Conservation (phyloP, 108 stramenopile species). For the Licmophora abbreviata region DNA sequence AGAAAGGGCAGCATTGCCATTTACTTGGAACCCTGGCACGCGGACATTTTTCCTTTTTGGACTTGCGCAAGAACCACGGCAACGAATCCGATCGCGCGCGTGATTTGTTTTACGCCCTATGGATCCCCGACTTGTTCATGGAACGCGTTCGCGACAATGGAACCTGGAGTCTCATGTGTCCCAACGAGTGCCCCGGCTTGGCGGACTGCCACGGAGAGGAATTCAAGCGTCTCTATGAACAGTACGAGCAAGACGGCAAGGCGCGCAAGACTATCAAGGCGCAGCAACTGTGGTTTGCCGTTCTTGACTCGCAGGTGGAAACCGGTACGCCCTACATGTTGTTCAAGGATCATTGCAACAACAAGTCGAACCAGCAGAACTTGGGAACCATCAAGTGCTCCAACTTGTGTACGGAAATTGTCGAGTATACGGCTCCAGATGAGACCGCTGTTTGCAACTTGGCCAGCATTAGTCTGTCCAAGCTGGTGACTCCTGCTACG, state of each 20-base stretch:
- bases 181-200: conserved; percentile 96
- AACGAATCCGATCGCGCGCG: conserved; percentile 95
- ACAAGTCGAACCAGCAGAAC: conserved; percentile 98
- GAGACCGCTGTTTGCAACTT: conserved; percentile 99
- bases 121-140: conserved; percentile 99
- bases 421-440: conserved; percentile 98
- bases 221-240: conserved; percentile 89
- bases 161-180: conserved; percentile 93
- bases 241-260: conserved; percentile 91
- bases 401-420: conserved; percentile 97
- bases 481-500: conserved; percentile 69
- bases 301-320: conserved; percentile 98
- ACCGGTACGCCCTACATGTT: conserved; percentile 99
- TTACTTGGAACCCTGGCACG: conserved; percentile 99
- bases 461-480: conserved; percentile 93
- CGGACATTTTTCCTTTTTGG: conserved; percentile 95
- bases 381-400: conserved; percentile 96
- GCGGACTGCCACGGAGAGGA: conserved; percentile 84
- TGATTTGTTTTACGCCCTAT: conserved; percentile 97
- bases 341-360: conserved; percentile 98
- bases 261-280: conserved; percentile 90
- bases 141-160: conserved; percentile 90
- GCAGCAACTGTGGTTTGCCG: conserved; percentile 96
- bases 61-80: conserved; percentile 98
- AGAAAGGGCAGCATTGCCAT: conserved; percentile 95